phyloP scores from a whole-genome alignment of 257 asterid species.

The Lycium barbarum region DNA sequence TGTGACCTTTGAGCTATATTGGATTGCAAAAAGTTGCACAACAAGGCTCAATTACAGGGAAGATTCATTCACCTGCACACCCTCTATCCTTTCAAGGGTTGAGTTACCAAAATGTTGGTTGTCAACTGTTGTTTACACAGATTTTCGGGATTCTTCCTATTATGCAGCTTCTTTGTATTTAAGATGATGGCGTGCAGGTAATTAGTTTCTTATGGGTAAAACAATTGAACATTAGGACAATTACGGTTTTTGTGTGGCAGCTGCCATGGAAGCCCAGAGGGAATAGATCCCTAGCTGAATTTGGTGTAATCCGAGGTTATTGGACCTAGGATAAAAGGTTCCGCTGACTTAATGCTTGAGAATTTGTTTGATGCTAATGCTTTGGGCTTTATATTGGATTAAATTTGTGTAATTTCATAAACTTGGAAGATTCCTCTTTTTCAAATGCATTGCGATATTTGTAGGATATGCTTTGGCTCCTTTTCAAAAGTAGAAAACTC shows the following conservation, averaged over 20 bases:
- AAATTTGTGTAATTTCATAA: background rate
- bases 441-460: background rate
- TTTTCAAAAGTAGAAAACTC: background rate
- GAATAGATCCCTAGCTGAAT: background rate
- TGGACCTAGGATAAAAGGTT: background rate
- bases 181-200: slow-evolving; percentile 6
- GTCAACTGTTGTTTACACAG: background rate
- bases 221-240: background rate
- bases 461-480: background rate
- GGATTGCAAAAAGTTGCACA: slow-evolving; percentile 3
- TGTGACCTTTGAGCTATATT: background rate
- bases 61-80: background rate
- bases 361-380: background rate
- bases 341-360: background rate
- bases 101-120: background rate
- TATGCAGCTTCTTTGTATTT: slow-evolving; percentile 2
- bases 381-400: slow-evolving; percentile 18
- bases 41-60: background rate
- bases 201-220: background rate
- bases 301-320: background rate
- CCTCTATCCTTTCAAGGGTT: background rate
- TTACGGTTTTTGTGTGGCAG: background rate
- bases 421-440: background rate
- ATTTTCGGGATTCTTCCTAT: background rate
- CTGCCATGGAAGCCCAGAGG: background rate